Evolutionary conservation across 495 filamentous ascomycete species (phyloP), one percentile per base, ranked within the genome.

Genomic region (Daldinia vernicosa): DNA sequence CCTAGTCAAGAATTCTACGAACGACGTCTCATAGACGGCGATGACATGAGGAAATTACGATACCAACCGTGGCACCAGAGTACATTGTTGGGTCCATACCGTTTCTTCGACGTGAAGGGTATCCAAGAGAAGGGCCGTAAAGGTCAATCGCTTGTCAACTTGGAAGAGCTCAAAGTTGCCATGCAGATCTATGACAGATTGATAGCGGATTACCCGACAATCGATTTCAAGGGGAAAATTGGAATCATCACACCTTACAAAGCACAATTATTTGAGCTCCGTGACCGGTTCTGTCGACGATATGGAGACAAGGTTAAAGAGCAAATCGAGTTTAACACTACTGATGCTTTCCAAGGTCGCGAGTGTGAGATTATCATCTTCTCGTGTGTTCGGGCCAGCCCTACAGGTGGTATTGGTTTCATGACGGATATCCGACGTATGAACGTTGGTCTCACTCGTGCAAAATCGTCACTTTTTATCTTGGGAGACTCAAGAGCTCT

Each of bases 331-430:
- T 98, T 98, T 84, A 99, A 99, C 75, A 99, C 95, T 4, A 98
- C 96, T 1, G 95, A 99, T 80, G 95, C 95, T 15, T 99, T 97
- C 80, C 95, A 99, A 76, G 95, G 95, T 69, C 89, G 95, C 54
- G 95, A 99, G 80, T 93, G 92, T 76, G 95, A 99, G 78, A 89
- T 99, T 67, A 98, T 99, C 75, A 98, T 99, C 64, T 99, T 99
- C 82, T 98, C 96, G 55, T 99, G 95, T 78, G 95, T 99, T 33
- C 89, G 95, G 80, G 94, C 95, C 33, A 94, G 92, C 15, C 83
- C 88, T 11, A 91, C 89, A 30, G 93, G 93, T 30, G 93, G 96
- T 73, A 97, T 99, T 75, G 95, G 95, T 85, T 99, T 99, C 88
- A 89, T 99, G 85, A 89, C 91, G 50, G 95, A 99, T 81, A 97